These are phyloP conservation scores for Nicotiana undulata DNA, from an alignment of 257 asterid genomes.

Conservation along the genomic window DNA sequence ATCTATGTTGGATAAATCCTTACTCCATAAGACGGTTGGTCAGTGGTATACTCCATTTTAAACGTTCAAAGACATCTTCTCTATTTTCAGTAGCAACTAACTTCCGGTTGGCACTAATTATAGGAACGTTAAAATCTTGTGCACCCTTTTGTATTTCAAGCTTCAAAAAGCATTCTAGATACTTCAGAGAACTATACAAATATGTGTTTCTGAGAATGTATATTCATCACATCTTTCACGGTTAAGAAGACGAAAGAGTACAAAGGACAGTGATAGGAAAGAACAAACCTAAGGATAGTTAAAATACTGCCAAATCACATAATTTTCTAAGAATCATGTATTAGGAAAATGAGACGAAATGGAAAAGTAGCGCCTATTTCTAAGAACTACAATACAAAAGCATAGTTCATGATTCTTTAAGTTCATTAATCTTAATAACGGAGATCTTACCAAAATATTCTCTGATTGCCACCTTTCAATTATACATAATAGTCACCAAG, in stretches of 20 bases:
- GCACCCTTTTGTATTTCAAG: too few relatives aligned
- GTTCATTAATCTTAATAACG: background rate
- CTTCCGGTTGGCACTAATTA: too few relatives aligned
- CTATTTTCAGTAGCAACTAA: too few relatives aligned
- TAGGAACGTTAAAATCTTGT: too few relatives aligned
- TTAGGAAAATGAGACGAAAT: background rate
- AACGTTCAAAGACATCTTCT: too few relatives aligned
- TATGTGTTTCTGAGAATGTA: background rate
- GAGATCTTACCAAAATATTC: conserved; percentile 42
- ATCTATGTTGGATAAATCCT: too few relatives aligned
- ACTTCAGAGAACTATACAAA: background rate
- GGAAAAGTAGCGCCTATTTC: background rate
- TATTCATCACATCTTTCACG: background rate
- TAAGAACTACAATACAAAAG: background rate
- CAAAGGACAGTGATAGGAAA: background rate
- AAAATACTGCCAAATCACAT: background rate
- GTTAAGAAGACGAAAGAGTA: background rate
- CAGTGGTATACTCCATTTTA: too few relatives aligned
- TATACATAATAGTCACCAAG: too few relatives aligned
- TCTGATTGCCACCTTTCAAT: too few relatives aligned
- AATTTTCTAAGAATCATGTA: background rate
- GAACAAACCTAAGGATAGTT: background rate
- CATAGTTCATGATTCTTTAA: background rate
- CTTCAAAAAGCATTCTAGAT: too few relatives aligned
- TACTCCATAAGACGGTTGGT: too few relatives aligned